Conservation (phyloP, 176 grass and related monocot genomes). For the Lolium multiflorum region DNA sequence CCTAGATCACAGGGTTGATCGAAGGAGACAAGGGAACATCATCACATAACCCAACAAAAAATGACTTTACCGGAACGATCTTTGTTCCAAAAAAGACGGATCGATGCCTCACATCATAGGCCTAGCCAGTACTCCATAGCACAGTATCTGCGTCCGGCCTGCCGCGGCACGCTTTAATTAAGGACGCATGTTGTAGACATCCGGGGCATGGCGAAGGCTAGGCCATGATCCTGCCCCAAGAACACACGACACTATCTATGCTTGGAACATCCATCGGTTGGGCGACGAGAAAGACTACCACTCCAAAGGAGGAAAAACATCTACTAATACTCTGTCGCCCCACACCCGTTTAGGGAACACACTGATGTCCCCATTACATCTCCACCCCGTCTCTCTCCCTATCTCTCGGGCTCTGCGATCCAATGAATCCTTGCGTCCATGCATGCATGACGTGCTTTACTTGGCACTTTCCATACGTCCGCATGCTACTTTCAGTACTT, state of each 20-base stretch:
- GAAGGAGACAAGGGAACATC: constrained; percentile 15
- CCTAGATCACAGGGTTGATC: not conserved
- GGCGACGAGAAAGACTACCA: constrained; percentile 2
- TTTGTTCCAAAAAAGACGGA: constrained; percentile 35
- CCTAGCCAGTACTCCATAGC: not conserved
- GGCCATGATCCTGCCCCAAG: constrained; percentile 43
- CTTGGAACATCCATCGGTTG: not conserved
- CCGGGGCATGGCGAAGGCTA: constrained; percentile 23
- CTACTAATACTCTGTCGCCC: not conserved
- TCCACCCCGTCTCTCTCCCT: not conserved
- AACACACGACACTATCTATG: constrained; percentile 36
- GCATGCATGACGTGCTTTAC: constrained; percentile 29
- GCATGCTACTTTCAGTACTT: not conserved
- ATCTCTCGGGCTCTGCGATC: not conserved
- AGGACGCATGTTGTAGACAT: constrained; percentile 28
- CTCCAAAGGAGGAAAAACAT: not conserved
- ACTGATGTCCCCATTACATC: constrained; percentile 25
- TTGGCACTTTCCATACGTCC: not conserved
- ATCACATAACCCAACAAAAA: constrained; percentile 64
- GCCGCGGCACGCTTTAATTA: constrained; percentile 18
- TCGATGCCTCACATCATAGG: constrained; percentile 42
- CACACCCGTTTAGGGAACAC: constrained; percentile 28
- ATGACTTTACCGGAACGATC: constrained; percentile 43
- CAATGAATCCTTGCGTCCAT: not conserved
- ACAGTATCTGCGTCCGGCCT: not conserved